Evolutionary conservation across 2,329 filamentous ascomycete genomes (phyloP).

Genomic region (Coleophoma eucalyptorum): DNA sequence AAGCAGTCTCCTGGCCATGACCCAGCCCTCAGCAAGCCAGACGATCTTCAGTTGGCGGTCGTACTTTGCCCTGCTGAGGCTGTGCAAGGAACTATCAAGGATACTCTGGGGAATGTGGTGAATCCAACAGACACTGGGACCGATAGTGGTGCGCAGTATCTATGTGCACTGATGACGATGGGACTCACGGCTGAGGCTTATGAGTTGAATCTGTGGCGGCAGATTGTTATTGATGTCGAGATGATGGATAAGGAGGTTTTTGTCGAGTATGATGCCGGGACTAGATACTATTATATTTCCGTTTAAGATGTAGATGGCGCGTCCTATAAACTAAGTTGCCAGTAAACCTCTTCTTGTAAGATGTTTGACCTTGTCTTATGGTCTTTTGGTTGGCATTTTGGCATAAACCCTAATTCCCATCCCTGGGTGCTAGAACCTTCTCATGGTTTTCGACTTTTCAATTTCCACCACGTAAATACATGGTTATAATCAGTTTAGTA

Average conservation of each 20-base stretch:
- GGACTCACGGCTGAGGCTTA: slow-evolving; percentile 32
- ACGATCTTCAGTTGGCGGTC: background rate
- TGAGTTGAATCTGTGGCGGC: slow-evolving; percentile 35
- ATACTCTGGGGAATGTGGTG: background rate
- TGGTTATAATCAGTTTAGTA: too few species aligned
- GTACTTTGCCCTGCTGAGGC: background rate
- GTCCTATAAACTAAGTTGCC: too few species aligned
- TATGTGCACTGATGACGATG: slow-evolving; percentile 34
- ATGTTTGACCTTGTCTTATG: too few species aligned
- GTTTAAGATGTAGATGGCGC: too few species aligned
- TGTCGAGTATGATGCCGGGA: slow-evolving; percentile 37
- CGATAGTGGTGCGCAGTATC: slow-evolving; percentile 19
- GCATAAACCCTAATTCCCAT: too few species aligned
- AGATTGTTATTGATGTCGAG: slow-evolving; percentile 28
- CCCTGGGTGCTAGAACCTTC: too few species aligned
- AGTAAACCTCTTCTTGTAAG: too few species aligned
- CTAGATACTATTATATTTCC: slow-evolving; percentile 36
- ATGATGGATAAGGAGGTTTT: slow-evolving; percentile 37
- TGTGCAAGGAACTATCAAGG: background rate
- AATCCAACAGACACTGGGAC: slow-evolving; percentile 4
- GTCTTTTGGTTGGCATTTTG: too few species aligned
- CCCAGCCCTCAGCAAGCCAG: slow-evolving; percentile 1
- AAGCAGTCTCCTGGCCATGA: slow-evolving; percentile 10
- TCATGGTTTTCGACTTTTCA: too few species aligned
- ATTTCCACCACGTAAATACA: too few species aligned